Evolutionary conservation across 768 basidiomycete genomes (phyloP).

Genomic region (Lactarius vividus): DNA sequence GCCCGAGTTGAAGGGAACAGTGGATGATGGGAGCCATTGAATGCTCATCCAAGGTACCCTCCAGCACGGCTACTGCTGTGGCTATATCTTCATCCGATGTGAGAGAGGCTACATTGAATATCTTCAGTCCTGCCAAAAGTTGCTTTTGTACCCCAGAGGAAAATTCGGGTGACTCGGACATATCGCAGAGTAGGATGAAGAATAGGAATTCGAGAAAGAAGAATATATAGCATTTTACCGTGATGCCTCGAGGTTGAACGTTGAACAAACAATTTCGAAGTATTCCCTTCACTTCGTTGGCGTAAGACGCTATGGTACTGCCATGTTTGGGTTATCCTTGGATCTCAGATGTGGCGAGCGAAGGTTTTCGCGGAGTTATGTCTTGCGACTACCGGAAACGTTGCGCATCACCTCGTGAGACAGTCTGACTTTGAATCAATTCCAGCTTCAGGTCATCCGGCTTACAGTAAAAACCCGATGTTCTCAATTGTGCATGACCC

Average conservation of each 20-base stretch:
- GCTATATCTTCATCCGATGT: conserved; percentile 1
- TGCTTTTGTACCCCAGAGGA: conserved; percentile 1
- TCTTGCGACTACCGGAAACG: background rate
- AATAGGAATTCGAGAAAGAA: background rate
- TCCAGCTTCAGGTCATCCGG: too few relatives aligned
- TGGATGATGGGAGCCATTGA: conserved; percentile 15
- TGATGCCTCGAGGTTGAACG: conserved; percentile 7
- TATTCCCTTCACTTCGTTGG: background rate
- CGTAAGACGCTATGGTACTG: conserved; percentile 1
- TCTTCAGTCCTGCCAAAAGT: conserved; percentile 3
- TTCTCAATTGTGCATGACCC: too few relatives aligned
- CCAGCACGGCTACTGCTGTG: conserved; percentile 8
- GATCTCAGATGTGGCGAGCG: background rate
- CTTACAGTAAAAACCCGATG: too few relatives aligned
- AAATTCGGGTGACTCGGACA: background rate
- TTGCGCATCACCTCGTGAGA: background rate
- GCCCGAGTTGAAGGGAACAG: background rate
- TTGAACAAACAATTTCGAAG: background rate
- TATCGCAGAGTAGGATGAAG: background rate
- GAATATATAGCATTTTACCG: background rate
- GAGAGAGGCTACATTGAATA: conserved; percentile 13
- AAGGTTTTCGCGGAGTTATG: background rate
- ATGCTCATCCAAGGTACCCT: conserved; percentile 10
- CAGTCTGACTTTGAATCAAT: background rate
- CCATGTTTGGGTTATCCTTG: conserved; percentile 6